These are phyloP conservation scores for Diospyros kaki DNA, from an alignment of 148 eudicot species.

Conservation along the genomic window DNA sequence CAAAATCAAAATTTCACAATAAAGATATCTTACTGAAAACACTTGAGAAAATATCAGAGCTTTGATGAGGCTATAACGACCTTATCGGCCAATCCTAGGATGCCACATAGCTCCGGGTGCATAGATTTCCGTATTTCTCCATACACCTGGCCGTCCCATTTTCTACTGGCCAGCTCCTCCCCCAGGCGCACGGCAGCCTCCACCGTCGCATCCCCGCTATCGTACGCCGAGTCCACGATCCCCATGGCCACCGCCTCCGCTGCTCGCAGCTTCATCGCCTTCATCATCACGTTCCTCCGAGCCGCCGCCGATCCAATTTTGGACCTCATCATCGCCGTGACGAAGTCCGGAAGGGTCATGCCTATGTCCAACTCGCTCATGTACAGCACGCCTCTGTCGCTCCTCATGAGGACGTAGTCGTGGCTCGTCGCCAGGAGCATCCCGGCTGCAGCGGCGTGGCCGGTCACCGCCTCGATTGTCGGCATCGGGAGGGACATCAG, in stretches of 20 bases:
- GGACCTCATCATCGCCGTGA: slow-evolving; percentile 26
- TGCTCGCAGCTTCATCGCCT: slow-evolving; percentile 30
- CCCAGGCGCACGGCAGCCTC: slow-evolving; percentile 24
- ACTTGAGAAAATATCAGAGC: too few species aligned
- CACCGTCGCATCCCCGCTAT: slow-evolving; percentile 22
- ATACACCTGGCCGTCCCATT: slow-evolving; percentile 31
- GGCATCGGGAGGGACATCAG: slow-evolving; percentile 34
- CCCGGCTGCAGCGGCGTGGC: slow-evolving; percentile 46
- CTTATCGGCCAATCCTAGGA: too few species aligned
- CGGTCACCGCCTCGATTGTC: slow-evolving; percentile 35
- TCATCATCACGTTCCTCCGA: slow-evolving; percentile 28
- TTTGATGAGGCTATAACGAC: too few species aligned
- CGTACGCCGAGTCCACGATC: slow-evolving; percentile 31
- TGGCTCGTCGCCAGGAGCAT: slow-evolving; percentile 30
- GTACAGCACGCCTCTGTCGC: slow-evolving; percentile 22
- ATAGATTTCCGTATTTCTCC: background rate
- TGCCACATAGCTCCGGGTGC: too few species aligned
- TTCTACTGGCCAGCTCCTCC: slow-evolving; percentile 24
- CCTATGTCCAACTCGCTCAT: slow-evolving; percentile 52
- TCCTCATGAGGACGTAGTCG: slow-evolving; percentile 34
- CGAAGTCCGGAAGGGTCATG: slow-evolving; percentile 42
- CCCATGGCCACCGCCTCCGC: slow-evolving; percentile 39
- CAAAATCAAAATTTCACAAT: too few species aligned
- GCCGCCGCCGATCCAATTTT: slow-evolving; percentile 28
- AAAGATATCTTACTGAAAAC: too few species aligned